These are phyloP conservation scores for Telfairia occidentalis DNA, from an alignment of 331 rosid genomes.

Conservation along the genomic window DNA sequence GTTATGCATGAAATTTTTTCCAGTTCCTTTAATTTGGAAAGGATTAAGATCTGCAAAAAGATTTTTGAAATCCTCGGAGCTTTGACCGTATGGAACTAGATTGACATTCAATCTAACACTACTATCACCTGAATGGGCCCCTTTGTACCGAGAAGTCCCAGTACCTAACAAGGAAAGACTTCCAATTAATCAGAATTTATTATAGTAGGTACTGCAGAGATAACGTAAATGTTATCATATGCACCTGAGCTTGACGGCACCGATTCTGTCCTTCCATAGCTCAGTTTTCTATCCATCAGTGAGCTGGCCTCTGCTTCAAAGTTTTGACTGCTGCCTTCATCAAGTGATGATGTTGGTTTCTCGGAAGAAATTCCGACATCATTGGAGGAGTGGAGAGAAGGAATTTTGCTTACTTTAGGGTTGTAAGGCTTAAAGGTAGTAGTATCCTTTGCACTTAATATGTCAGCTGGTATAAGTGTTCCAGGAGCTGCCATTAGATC, in stretches of 20 bases:
- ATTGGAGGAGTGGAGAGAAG: constrained; percentile 34
- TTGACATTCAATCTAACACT: constrained; percentile 63
- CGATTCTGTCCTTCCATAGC: constrained; percentile 42
- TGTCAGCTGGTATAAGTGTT: constrained; percentile 83
- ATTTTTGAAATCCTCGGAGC: constrained; percentile 48
- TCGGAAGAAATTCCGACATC: constrained; percentile 42
- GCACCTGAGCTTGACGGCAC: constrained; percentile 31
- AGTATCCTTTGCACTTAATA: constrained; percentile 44
- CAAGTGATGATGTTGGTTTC: constrained; percentile 37
- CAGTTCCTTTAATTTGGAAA: constrained; percentile 78
- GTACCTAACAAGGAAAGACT: constrained; percentile 35
- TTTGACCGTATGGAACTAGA: constrained; percentile 68
- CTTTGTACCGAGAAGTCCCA: constrained; percentile 52
- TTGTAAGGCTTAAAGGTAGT: constrained; percentile 37
- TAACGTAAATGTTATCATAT: constrained; percentile 28
- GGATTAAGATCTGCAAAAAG: constrained; percentile 93
- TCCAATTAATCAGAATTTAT: constrained; percentile 32
- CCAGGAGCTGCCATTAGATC: constrained; percentile 99
- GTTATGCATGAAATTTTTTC: constrained; percentile 48
- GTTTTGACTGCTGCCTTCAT: constrained; percentile 73
- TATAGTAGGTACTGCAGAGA: constrained; percentile 30
- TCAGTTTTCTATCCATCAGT: constrained; percentile 30
- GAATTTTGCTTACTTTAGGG: constrained; percentile 35
- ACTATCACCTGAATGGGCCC: constrained; percentile 57
- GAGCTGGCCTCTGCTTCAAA: constrained; percentile 25